Evolutionary conservation across 805 yeast species (phyloP), one percentile per base, ranked within the genome.

Genomic region (Schwanniomyces vanrijiae): DNA sequence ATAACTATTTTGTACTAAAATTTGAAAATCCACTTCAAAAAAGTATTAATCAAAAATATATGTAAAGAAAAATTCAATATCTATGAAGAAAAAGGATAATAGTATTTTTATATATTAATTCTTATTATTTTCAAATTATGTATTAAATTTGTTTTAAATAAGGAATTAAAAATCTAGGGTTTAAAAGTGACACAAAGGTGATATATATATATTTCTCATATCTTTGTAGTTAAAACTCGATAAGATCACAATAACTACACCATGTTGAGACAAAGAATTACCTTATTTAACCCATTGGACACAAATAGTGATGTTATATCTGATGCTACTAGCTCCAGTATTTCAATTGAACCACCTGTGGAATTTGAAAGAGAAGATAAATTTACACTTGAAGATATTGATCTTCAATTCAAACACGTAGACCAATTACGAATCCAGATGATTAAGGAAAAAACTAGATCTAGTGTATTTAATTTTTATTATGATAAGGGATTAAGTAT

Each of bases 221-320:
- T 22, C 25, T 22, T 22, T 22, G n/a, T 6, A 9, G 35, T 31
- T n/a, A 9, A 6, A 5, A 9, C 18, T 31, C 11, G 8, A 22
- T 8, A 5, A 22, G 25, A 22, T 8, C 25, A 8, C 8, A 5
- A 29, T 29, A 7, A 37, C 8, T n/a, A 20, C 22, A 28, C 14
- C 34, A 56, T 55, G 58, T 49, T 58, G 39, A 64, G 60, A 52
- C 72, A 68, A 39, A 55, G 74, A 51, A 56, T 62, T 13, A 66
- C 74, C 18, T 46, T 68, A 25, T 54, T 58, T 48, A 68, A 67
- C 48, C 67, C 65, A 11, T 51, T 48, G 5, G 28, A 45, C 3
- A 50, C 52, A 21, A 59, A 65, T 43, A 69, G 66, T 41, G 54
- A 51, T 18, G 42, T 68, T 16, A 56, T 69, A 9, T 38, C 51